Evolutionary conservation across 2,329 filamentous ascomycete species (phyloP), one percentile per base, ranked within the genome.

Genomic region (Grosmannia penicillata): DNA sequence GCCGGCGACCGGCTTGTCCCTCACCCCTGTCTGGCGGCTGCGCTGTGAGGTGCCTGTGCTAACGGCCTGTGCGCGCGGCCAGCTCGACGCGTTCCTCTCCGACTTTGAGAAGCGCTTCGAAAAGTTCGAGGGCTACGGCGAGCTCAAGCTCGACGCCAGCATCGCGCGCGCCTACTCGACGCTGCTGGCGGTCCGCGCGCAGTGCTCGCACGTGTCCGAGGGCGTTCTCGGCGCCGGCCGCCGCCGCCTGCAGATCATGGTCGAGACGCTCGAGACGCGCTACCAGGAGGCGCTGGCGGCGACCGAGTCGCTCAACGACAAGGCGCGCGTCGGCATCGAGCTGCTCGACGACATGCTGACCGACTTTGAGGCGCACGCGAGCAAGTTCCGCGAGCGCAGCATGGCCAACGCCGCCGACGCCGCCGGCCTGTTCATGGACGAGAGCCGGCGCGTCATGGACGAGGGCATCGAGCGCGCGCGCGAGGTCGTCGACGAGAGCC

Each of bases 141-240:
- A 93, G 52, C 61, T 86, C 42, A 80, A 80, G 44, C 70, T 93
- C 48, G 91, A 98, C 56, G 70, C 80, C 32, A 82, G 84, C 51
- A 77, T 96, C 40, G 78, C 82, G 31, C 75, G 83, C 47, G 85
- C 89, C 17, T 93, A 93, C 58, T 69, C 78, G 14, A 93, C 87
- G 0, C 66, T 98, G 2, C 80, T 89, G 52, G 78, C 84, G 8
- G 87, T 98, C 21, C 78, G 87, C 44, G 78, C 85, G 47, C 76
- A 85, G 50, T 98, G 91, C 58, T 85, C 84, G 28, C 77, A 87
- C 46, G 86, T 89, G 17, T 93, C 87, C 1, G 89, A 85, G 45
- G 89, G 91, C 53, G 73, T 95, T 33, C 75, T 96, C 48, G 91
- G 86, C 40, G 83, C 82, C 27, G 87, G 91, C 18, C 78, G 83